Percentiles rank a stretch among this genome's conserved stretches.
Conservation (phyloP, 257 asterid genomes). For the Solanum chilense region DNA sequence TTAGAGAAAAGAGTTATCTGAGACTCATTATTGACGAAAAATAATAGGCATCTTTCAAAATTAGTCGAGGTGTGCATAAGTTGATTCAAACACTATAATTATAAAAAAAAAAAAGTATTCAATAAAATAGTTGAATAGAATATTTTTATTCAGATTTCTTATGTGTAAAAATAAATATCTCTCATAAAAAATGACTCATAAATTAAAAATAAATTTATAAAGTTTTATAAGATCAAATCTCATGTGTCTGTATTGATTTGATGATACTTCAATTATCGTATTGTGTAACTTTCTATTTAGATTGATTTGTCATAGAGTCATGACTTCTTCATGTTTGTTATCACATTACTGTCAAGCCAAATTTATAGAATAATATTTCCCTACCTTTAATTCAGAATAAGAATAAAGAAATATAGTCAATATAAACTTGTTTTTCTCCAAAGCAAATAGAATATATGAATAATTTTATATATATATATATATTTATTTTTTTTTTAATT, state of each 20-base stretch:
- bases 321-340: not conserved
- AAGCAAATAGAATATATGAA: too few species aligned
- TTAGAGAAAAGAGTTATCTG: too few species aligned
- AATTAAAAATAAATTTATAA: too few species aligned
- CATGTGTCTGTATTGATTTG: not conserved
- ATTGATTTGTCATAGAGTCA: not conserved
- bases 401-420: too few species aligned
- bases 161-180: not conserved
- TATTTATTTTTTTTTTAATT: too few species aligned
- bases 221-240: not conserved
- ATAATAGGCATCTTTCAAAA: too few species aligned
- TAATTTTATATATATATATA: too few species aligned
- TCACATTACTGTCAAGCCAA: not conserved
- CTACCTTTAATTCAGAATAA: not conserved
- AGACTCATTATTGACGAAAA: too few species aligned
- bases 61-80: too few species aligned
- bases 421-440: not conserved
- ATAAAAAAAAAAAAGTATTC: not conserved
- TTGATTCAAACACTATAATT: too few species aligned
- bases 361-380: too few species aligned
- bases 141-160: not conserved
- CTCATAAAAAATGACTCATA: too few species aligned
- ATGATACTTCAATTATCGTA: not conserved
- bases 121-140: not conserved
- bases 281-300: not conserved